These are phyloP conservation scores for Petunia axillaris DNA, from an alignment of 257 asterid species.

Conservation along the genomic window DNA sequence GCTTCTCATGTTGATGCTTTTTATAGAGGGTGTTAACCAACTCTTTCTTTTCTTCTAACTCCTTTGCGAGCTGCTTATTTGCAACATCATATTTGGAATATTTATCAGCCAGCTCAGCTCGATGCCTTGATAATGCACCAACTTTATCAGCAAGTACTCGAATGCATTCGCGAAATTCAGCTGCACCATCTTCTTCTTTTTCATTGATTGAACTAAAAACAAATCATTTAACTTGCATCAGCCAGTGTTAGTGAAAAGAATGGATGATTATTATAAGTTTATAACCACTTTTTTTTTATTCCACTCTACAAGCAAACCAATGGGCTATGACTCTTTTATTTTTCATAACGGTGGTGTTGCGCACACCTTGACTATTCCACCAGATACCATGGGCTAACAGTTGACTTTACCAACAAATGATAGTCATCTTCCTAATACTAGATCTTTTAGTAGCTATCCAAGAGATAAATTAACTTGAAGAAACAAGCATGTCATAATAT, in stretches of 20 bases:
- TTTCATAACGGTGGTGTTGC: too few relatives aligned
- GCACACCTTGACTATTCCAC: too few relatives aligned
- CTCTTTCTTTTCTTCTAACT: conserved; percentile 85
- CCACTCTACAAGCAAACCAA: conserved; percentile 17
- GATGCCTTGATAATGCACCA: conserved; percentile 64
- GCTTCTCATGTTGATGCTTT: conserved; percentile 92
- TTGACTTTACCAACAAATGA: neutral
- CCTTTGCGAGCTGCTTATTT: conserved; percentile 66
- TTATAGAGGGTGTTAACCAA: conserved; percentile 69
- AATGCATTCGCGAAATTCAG: conserved; percentile 78
- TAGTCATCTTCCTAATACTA: neutral
- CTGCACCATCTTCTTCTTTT: conserved; percentile 71
- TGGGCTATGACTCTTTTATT: neutral
- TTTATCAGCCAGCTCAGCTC: conserved; percentile 67
- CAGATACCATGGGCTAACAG: neutral
- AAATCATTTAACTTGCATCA: conserved; percentile 21
- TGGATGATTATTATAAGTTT: neutral
- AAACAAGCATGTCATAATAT: conserved; percentile 17
- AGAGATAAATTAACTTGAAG: conserved; percentile 10
- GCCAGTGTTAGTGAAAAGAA: neutral
- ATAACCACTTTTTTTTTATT: neutral
- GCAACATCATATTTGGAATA: conserved; percentile 76
- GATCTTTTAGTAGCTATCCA: neutral
- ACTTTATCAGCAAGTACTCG: conserved; percentile 88
- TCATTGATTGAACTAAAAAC: conserved; percentile 62